phyloP scores from a whole-genome alignment of 305 asterid genomes.

The Fraxinus paxiana region DNA sequence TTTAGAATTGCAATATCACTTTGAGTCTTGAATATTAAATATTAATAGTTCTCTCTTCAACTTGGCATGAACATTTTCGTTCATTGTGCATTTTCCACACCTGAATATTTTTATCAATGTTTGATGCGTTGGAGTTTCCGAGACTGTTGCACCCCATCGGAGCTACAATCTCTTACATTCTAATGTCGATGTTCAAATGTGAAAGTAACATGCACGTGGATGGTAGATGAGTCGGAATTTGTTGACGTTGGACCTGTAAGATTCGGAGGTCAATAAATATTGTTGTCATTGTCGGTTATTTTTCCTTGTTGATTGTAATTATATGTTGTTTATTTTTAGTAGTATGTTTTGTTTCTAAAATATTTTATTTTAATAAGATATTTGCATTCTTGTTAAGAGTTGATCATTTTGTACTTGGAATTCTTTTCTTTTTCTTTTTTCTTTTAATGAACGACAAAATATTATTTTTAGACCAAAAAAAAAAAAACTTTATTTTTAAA shows the following conservation, averaged over 20 bases:
- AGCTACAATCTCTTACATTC: not conserved
- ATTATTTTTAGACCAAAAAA: too few relatives aligned
- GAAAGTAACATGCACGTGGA: not conserved
- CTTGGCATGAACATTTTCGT: not conserved
- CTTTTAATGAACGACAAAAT: not conserved
- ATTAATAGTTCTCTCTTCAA: not conserved
- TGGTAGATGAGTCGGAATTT: not conserved
- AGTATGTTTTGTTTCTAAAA: too few relatives aligned
- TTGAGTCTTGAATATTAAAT: not conserved
- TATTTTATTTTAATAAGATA: not conserved
- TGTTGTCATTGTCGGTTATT: not conserved
- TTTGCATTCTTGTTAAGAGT: not conserved
- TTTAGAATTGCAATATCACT: not conserved
- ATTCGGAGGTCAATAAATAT: not conserved
- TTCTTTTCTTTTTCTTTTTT: not conserved
- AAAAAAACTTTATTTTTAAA: too few relatives aligned
- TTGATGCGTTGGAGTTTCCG: not conserved
- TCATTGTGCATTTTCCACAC: not conserved
- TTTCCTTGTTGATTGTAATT: too few relatives aligned
- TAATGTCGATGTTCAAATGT: not conserved
- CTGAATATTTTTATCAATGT: not conserved
- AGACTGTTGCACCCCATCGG: not conserved
- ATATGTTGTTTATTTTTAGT: not conserved
- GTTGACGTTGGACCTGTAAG: not conserved
- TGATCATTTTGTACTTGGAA: not conserved